These are phyloP conservation scores for Euryodendron excelsum DNA, from an alignment of 148 eudicot species.

Conservation along the genomic window DNA sequence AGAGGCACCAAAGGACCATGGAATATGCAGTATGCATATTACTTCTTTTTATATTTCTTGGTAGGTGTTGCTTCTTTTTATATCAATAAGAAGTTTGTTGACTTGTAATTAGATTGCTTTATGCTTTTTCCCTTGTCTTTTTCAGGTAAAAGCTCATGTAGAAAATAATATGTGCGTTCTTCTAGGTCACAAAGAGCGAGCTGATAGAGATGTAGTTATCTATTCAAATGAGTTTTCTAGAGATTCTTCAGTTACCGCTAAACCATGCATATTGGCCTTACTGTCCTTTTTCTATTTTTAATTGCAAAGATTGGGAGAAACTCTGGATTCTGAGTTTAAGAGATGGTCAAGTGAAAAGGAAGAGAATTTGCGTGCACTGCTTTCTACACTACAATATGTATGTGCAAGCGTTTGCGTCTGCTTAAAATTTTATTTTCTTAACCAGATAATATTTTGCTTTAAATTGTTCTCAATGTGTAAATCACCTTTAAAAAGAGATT, in stretches of 20 bases:
- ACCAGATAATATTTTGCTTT: neutral
- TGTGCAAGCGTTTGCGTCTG: slow-evolving; percentile 17
- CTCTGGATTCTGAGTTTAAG: slow-evolving; percentile 81
- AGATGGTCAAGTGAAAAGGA: slow-evolving; percentile 97
- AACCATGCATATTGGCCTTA: neutral
- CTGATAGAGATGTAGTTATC: slow-evolving; percentile 73
- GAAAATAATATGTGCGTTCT: slow-evolving; percentile 88
- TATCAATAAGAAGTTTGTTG: neutral
- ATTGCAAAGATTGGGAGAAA: slow-evolving; percentile 72
- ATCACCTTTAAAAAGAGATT: neutral
- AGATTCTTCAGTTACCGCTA: slow-evolving; percentile 7
- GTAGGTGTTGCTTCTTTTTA: slow-evolving; percentile 9
- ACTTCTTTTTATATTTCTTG: no score
- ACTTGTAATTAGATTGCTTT: neutral
- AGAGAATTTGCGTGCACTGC: slow-evolving; percentile 86
- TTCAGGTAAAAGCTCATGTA: slow-evolving; percentile 90
- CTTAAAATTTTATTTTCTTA: neutral
- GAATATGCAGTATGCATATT: slow-evolving; percentile 78
- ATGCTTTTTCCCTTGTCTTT: slow-evolving; percentile 11
- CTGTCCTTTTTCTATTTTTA: slow-evolving; percentile 17
- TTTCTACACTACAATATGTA: slow-evolving; percentile 97
- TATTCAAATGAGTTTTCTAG: slow-evolving; percentile 3
- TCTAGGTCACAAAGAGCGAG: slow-evolving; percentile 85
- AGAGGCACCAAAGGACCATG: slow-evolving; percentile 76
- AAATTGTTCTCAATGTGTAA: neutral